Base-by-base conservation (phyloP, 2,329 filamentous ascomycete genomes). In the Xylariomycetidae sp. region DNA sequence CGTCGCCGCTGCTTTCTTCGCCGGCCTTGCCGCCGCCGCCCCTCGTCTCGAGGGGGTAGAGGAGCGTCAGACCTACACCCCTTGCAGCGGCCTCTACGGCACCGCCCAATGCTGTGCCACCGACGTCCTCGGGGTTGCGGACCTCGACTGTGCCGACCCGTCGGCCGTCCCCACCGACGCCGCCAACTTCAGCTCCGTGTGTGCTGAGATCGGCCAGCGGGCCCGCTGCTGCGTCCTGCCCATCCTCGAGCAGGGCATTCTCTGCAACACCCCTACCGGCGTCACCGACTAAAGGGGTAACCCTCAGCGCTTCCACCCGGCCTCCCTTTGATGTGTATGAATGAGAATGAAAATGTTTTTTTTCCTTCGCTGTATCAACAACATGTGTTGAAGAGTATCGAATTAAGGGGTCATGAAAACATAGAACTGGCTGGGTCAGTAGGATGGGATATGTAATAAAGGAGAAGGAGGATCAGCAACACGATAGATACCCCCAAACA, bases 91-190 rank as follows among this genome's bases (percentile, higher is more conserved):
- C 3, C 57, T 69, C n/a, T 68, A 68, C 49, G 57, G 56, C 42
- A 67, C 56, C 15, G 47, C 74, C 2, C 67, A 72, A 42, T 82
- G 78, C 65, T 82, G 78, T 53, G 73, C 77, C 5, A 77, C 75
- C 13, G 72, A 81, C 41, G 66, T 81, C 27, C 67, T 81, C 18
- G 51, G 49, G 28, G 42, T 54, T n/a, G 51, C 49, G 3, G 50
- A 53, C 37, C 48, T 54, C 19, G 47, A 82, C 62, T 82, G 78
- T 57, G 62, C 55, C 27, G 56, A 62, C 45, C 75, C 75, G 11
- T 19, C 59, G 2, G n/a, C 35, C 1, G 44, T 51, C 4, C 69
- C 72, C 14, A 53, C 54, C 16, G 41, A 50, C 36, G 62, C 63
- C 31, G 56, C 57, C 28, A 50, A 65, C 40, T 73, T 77, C 56